A percentile compares a stretch with the other conserved stretches of the same genome.
Evolutionary conservation across 495 filamentous ascomycete species (phyloP).

Genomic region (Podospora pseudopauciseta): DNA sequence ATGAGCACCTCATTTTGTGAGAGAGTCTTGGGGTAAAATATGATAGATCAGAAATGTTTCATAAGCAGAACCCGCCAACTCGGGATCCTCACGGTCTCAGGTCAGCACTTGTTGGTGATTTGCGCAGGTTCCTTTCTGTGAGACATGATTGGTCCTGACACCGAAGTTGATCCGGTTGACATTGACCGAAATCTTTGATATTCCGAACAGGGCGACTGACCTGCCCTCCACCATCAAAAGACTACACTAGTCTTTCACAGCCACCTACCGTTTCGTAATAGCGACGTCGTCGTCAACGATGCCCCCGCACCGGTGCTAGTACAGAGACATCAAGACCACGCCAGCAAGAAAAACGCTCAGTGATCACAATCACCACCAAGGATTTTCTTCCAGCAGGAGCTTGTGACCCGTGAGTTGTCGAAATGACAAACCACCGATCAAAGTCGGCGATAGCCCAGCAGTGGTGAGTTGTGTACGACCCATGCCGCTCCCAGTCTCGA

Average conservation of each 20-base stretch:
- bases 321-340: neutral
- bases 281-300: neutral
- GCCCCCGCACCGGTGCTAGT: neutral
- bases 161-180: constrained; percentile 5
- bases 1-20: neutral
- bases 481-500: neutral
- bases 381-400: neutral
- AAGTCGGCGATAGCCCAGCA: neutral
- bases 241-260: neutral
- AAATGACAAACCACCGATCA: neutral
- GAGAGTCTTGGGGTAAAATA: neutral
- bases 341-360: neutral
- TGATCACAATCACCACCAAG: neutral
- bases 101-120: constrained; percentile 9
- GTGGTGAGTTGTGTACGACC: constrained; percentile 1
- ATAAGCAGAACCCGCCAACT: neutral
- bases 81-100: neutral
- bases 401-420: neutral
- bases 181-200: neutral
- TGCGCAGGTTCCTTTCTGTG: neutral
- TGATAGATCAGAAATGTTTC: neutral
- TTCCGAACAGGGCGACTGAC: neutral
- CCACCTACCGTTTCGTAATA: neutral
- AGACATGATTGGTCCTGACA: constrained; percentile 8
- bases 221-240: neutral